Evolutionary conservation across 495 filamentous ascomycete genomes (phyloP), one percentile per base, ranked within the genome.

Genomic region (Xylaria telfairii): DNA sequence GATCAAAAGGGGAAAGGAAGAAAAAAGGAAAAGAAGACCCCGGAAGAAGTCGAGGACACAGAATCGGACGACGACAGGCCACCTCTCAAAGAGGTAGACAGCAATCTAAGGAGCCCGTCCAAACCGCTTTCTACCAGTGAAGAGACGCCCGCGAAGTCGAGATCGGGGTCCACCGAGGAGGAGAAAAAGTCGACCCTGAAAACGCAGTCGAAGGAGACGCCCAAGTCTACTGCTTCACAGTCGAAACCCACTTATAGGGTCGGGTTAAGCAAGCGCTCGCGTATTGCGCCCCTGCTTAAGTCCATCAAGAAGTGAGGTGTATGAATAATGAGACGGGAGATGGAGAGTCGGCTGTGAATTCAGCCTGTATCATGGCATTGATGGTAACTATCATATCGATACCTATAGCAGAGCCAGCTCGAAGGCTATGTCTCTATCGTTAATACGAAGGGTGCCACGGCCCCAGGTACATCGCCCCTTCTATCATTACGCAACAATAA

Each of bases 201-300:
- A 37, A 13, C 32, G 34, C 65, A 70, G 34, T 54, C 68, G 53
- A 76, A 69, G 57, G 71, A 42, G 42, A 67, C 30, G 47, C 8
- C 74, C 4, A 71, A 63, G 28, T 39, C 37, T 5, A 37, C 64
- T 34, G 34, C 71, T 5, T 73, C 74, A 3, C 74, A 71, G 60
- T 26, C 72, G 19, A 90, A 88, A 66, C 87, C 89, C 7, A 81
- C 86, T 1, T 90, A 88, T 59, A 83, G 91, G 4, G 90, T 93
- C 41, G 91, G 91, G 4, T 76, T 93, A 47, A 92, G 90, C 79
- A 90, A 87, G 66, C 77, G 86, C 71, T 87, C 87, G 32, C 81
- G 88, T 62, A 92, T 93, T 72, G 85, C 89, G 32, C 89, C 91
- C 24, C 78, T 93, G 70, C 76, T 93, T 65, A 89, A 90, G 73